phyloP scores from a whole-genome alignment of 2,329 filamentous ascomycete genomes.

The Clarireedia paspali region DNA sequence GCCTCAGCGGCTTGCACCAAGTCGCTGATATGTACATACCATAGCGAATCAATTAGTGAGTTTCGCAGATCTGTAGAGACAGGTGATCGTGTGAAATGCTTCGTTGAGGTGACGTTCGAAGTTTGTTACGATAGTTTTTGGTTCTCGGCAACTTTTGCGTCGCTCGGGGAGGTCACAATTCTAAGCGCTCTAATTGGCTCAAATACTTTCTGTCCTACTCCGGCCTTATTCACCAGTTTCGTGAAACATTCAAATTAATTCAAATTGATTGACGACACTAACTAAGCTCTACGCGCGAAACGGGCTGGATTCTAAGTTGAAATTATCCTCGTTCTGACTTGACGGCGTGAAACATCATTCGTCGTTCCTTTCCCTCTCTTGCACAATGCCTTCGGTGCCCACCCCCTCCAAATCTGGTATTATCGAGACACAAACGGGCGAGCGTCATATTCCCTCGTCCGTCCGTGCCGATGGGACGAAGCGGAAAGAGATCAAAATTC shows the following conservation, averaged over 20 bases:
- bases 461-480: constrained; percentile 79
- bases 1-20: too few species aligned
- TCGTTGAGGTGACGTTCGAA: constrained; percentile 3
- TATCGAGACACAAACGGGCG: constrained; percentile 65
- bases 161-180: constrained; percentile 8
- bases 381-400: constrained; percentile 32
- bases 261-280: too few species aligned
- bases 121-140: constrained; percentile 5
- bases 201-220: not conserved
- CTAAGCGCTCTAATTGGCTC: constrained; percentile 1
- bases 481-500: constrained; percentile 89
- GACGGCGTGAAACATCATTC: not conserved
- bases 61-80: constrained; percentile 4
- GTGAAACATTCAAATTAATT: too few species aligned
- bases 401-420: constrained; percentile 60
- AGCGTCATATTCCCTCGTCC: constrained; percentile 85
- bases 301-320: too few species aligned
- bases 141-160: constrained; percentile 1
- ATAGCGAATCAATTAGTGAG: constrained; percentile 1
- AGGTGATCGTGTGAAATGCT: constrained; percentile 2
- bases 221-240: not conserved
- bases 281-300: too few species aligned
- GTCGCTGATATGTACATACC: not conserved
- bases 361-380: not conserved
- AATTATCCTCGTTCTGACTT: too few species aligned